Evolutionary conservation across 371 early-diverging fungal genomes (phyloP).

Genomic region (Mucor lusitanicus): DNA sequence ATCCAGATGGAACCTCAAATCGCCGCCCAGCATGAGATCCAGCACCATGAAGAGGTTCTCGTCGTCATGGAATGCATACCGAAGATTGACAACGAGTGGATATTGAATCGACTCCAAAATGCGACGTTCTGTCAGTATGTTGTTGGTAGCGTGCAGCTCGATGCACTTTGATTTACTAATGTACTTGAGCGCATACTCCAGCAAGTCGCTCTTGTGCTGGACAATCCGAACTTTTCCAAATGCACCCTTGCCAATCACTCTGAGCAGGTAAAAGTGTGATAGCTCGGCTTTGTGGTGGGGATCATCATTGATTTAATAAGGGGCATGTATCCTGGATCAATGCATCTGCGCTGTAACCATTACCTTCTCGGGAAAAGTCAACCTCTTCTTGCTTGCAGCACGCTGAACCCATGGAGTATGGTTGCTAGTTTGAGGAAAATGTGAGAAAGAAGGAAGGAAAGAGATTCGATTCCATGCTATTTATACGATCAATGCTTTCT

Average conservation of each 20-base stretch:
- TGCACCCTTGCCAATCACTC: slow-evolving; percentile 74
- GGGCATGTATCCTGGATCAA: slow-evolving; percentile 76
- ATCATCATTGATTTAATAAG: slow-evolving; percentile 78
- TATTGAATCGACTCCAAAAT: slow-evolving; percentile 53
- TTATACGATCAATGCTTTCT: neutral
- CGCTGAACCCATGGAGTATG: slow-evolving; percentile 31
- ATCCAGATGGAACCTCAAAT: slow-evolving; percentile 80
- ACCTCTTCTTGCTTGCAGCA: slow-evolving; percentile 40
- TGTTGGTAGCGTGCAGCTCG: slow-evolving; percentile 53
- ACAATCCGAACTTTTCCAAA: slow-evolving; percentile 87
- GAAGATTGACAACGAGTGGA: slow-evolving; percentile 65
- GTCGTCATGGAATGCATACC: slow-evolving; percentile 85
- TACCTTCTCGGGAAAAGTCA: slow-evolving; percentile 36
- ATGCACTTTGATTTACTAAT: slow-evolving; percentile 64
- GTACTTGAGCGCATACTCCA: slow-evolving; percentile 63
- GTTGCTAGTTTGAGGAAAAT: neutral
- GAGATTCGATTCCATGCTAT: neutral
- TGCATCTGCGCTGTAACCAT: slow-evolving; percentile 57
- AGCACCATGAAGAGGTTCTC: slow-evolving; percentile 80
- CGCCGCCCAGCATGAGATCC: slow-evolving; percentile 88
- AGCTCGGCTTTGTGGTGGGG: slow-evolving; percentile 55
- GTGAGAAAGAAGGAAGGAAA: neutral
- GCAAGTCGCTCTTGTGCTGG: slow-evolving; percentile 73
- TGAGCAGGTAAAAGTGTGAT: slow-evolving; percentile 67
- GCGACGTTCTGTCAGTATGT: slow-evolving; percentile 60